Base-by-base conservation (phyloP, 192 early-diverging fungal genomes). In the Phycomyces blakesleeanus region DNA sequence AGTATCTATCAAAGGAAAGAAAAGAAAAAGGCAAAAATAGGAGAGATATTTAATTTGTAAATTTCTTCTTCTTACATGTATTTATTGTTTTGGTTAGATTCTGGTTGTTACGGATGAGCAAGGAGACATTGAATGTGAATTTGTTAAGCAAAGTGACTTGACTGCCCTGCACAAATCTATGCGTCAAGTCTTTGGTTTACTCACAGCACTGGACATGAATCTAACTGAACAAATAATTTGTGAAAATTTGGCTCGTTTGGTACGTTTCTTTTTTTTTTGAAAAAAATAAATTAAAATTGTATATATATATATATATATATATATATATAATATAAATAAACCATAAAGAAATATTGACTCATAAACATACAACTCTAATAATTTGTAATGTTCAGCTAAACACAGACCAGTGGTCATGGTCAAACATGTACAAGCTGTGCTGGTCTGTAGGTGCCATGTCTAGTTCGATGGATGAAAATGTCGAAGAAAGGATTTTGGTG, bases 381-480 rank as follows among this genome's bases (percentile, higher is more conserved):
- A 34, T 5, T 34, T 34, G 2, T 0, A 12, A 22, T 26, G 22
- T 63, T 15, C n/a, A 53, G 51, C 18, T 5, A 12, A 42, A 22
- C 9, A 4, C 47, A 2, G 0, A 0, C 9, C 15, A 51, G 3
- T 63, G 61, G 61, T 40, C 51, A 15, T 63, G 61, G 61, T 14
- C 34, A 15, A 41, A 65, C 3, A 24, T 65, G 5, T 49, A 27
- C 41, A 55, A 47, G 8, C 4, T 57, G 0, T 65, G 63, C 16
- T 65, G 63, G 63, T 22, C 53, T 55, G 40, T 65, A 0, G 63
- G 63, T 0, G n/a, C 63, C 3, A 65, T 65, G 1, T 65, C 63
- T 6, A 41, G 55, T 2, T 27, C 63, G 9, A 18, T 65, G 5
- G 22, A 34, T 0, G 54, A 57, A 12, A 18, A 41, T 27, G 27